Evolutionary conservation across 495 filamentous ascomycete species (phyloP), one percentile per base, ranked within the genome.

Genomic region (Jackrogersella multiformis): DNA sequence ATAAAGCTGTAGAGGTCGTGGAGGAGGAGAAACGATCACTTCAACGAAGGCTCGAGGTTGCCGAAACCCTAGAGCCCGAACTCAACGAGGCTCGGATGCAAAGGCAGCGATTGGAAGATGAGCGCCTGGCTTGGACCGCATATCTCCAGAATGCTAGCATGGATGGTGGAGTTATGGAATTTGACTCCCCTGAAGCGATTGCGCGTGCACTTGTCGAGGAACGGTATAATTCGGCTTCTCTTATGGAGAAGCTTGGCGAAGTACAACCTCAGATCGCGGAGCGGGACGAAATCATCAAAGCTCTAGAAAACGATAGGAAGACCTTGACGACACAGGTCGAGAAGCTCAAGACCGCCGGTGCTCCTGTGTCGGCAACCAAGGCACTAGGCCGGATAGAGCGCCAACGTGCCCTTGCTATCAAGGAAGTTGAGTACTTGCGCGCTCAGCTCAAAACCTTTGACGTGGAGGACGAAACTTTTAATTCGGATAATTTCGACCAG

Each of bases 391-490:
- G 86, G 5, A 59, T 86, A 0, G 94, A 99, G 71, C 83, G 94
- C 35, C 94, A 97, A 73, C 89, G 91, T 58, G 86, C 86, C 5
- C 84, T 98, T 2, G 92, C 92, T 4, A 77, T 92, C 18, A 97
- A 97, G 71, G 96, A 99, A 74, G 92, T 96, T 5, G 92, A 97
- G 65, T 95, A 94, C 74, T 83, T 99, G 6, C 90, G 96, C 13
- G 94, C 91, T 4, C 95, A 99, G 71, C 80, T 97, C 20, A 96
- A 96, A 74, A 89, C 90, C 0, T 97, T 94, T 58, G 94, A 97
- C 63, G 85, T 88, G 21, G 96, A 98, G 77, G 94, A 97, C 74
- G 83, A 84, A 39, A 94, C 93, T 1, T 90, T 97, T 79, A 87
- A 94, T 57, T 84, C 88, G 2, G 90, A 92, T 13, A 87, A 82